These are phyloP conservation scores for Xerophyta viscosa DNA, from an alignment of 106 monocot species.

Conservation along the genomic window DNA sequence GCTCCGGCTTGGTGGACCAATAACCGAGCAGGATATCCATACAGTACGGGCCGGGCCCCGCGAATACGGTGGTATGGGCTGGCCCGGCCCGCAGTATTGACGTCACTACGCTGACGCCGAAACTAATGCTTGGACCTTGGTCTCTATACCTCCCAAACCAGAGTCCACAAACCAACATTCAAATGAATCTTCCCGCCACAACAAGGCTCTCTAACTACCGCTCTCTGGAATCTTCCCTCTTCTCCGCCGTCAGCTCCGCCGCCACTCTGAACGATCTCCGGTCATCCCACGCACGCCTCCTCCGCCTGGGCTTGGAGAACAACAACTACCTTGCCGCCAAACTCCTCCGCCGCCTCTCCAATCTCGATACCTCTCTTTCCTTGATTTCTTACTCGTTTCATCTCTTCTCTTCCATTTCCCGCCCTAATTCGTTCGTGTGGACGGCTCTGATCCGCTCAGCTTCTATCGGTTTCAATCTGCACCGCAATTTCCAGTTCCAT, in stretches of 20 bases:
- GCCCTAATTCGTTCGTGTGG: conserved; percentile 53
- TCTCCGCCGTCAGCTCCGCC: not conserved
- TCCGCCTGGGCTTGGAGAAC: conserved; percentile 33
- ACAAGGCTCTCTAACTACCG: not conserved
- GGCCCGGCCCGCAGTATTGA: no score
- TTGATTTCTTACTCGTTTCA: conserved; percentile 23
- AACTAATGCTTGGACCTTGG: no score
- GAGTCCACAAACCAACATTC: no score
- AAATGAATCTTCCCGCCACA: not conserved
- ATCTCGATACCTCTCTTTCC: conserved; percentile 15
- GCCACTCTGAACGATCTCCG: conserved; percentile 18
- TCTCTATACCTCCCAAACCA: no score
- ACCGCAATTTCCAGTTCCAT: not conserved
- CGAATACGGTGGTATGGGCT: no score
- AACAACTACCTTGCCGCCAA: conserved; percentile 35
- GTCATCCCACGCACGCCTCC: conserved; percentile 31
- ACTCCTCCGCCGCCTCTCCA: conserved; percentile 45
- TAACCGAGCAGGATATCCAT: no score
- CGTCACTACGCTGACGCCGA: no score
- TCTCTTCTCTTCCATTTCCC: conserved; percentile 31
- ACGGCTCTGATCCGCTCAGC: conserved; percentile 47
- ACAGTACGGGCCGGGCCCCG: no score
- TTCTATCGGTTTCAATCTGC: conserved; percentile 2
- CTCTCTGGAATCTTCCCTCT: not conserved
- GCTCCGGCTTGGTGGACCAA: no score